These are phyloP conservation scores for Backusella psychrophila DNA, from an alignment of 192 early-diverging fungal genomes.

Conservation along the genomic window DNA sequence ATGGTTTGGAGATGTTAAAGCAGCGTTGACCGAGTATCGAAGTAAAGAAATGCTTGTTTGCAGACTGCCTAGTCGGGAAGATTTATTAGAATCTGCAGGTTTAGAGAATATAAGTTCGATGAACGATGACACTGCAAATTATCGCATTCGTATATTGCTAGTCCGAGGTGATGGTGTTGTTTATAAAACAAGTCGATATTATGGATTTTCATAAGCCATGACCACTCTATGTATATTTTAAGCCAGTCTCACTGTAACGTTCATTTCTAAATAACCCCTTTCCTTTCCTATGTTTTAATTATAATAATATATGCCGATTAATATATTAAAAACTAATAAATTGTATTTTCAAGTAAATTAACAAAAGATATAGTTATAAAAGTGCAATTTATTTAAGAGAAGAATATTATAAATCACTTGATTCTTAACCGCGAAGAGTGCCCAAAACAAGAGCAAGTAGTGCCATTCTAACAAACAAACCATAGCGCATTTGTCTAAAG, in stretches of 20 bases:
- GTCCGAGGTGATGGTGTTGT: slow-evolving; percentile 35
- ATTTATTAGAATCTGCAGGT: neutral
- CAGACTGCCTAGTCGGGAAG: slow-evolving; percentile 27
- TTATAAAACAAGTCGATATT: slow-evolving; percentile 24
- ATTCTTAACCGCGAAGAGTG: slow-evolving; percentile 6
- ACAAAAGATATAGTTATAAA: neutral
- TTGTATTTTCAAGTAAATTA: neutral
- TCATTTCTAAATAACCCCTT: neutral
- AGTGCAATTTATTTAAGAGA: neutral
- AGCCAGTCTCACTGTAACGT: neutral
- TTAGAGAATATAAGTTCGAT: neutral
- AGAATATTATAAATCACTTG: neutral
- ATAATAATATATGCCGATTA: neutral
- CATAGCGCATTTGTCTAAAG: slow-evolving; percentile 98
- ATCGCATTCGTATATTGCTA: slow-evolving; percentile 29
- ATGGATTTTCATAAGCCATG: neutral
- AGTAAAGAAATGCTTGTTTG: slow-evolving; percentile 41
- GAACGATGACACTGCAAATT: neutral
- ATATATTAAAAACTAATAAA: neutral
- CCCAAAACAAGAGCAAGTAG: slow-evolving; percentile 83
- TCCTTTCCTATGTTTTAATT: neutral
- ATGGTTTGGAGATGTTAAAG: slow-evolving; percentile 44
- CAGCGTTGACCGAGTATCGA: slow-evolving; percentile 31
- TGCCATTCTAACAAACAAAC: slow-evolving; percentile 98
- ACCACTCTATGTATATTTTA: neutral